Evolutionary conservation across 1,139 yeast species (phyloP), one percentile per base, ranked within the genome.

Genomic region (Taphrina wiesneri): DNA sequence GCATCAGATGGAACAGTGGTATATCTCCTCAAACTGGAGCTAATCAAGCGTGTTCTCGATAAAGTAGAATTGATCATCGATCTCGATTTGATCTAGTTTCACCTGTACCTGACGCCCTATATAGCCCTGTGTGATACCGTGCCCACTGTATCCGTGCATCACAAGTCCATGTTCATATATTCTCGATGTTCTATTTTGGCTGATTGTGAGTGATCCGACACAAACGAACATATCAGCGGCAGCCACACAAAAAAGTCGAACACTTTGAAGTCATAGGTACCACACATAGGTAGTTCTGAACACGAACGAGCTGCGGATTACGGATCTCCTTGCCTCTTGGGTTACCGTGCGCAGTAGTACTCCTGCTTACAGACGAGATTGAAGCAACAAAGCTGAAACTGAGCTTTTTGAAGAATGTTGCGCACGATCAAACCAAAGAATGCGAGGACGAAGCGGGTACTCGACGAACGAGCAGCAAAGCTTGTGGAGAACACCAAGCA

Each of bases 391-490:
- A 32, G 9, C 36, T 11, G 6, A 39, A 19, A 15, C 19, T 2
- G 43, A n/a, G 43, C 6, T 39, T n/a, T n/a, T 11, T 13, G 17
- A 17, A 43, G 7, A 13, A 60, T 60, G 64, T 36, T 60, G 49
- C 34, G 47, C 26, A 30, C 57, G 13, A 43, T 53, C 36, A 87
- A 88, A 71, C 98, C 99, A 57, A 92, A 91, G 79, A 93, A 88
- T 75, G 97, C 97, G 67, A 90, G 99, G 75, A 85, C 97, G 66
- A 95, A 95, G 80, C 86, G 99, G 77, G 98, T 96, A 15, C 77
- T 92, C 72, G 96, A 92, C 69, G 88, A 88, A 74, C 87, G 85
- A 72, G 97, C 90, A 74, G 86, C 98, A 67, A 93, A 91, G 79
- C 78, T 90, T 64, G 88, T 87, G 15, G 99, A 93, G 76, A 92